Evolutionary conservation across 208 protist genomes (phyloP).

Genomic region (Leishmania tarentolae): DNA sequence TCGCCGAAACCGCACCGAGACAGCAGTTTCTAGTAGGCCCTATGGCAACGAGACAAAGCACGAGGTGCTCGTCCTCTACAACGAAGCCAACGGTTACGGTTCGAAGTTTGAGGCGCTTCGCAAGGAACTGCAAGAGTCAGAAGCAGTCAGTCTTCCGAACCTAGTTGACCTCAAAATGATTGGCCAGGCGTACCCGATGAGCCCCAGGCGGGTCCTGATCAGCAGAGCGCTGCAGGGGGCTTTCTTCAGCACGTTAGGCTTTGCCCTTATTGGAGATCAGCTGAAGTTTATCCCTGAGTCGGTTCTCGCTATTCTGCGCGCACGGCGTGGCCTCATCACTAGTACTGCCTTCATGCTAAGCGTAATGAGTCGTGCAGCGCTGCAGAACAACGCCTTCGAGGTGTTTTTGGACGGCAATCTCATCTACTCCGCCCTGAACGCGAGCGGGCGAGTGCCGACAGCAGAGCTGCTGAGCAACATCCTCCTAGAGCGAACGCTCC

Average conservation of each 20-base stretch:
- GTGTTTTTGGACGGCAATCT: conserved; percentile 57
- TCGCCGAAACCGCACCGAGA: conserved; percentile 1
- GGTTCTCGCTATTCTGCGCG: conserved; percentile 18
- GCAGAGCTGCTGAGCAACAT: conserved; percentile 38
- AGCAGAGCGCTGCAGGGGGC: conserved; percentile 17
- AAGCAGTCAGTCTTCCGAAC: conserved; percentile 22
- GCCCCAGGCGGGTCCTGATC: conserved; percentile 1
- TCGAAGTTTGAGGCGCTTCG: conserved; percentile 13
- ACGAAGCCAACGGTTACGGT: conserved; percentile 20
- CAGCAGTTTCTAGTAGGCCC: not conserved
- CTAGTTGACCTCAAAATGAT: conserved; percentile 16
- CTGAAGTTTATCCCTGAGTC: conserved; percentile 38
- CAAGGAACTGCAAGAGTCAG: conserved; percentile 21
- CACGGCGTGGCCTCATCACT: conserved; percentile 39
- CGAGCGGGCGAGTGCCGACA: conserved; percentile 32
- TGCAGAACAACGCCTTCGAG: conserved; percentile 69
- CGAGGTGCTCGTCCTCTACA: conserved; percentile 32
- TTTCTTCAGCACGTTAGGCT: conserved; percentile 30
- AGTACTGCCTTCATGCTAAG: conserved; percentile 54
- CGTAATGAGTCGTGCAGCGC: conserved; percentile 33
- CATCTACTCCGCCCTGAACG: conserved; percentile 52
- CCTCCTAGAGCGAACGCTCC: conserved; percentile 39
- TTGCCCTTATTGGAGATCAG: conserved; percentile 32
- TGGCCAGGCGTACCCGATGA: conserved; percentile 19
- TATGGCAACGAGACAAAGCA: conserved; percentile 4